These are phyloP conservation scores for Scheffersomyces amazonensis DNA, from an alignment of 805 yeast species.

Conservation along the genomic window DNA sequence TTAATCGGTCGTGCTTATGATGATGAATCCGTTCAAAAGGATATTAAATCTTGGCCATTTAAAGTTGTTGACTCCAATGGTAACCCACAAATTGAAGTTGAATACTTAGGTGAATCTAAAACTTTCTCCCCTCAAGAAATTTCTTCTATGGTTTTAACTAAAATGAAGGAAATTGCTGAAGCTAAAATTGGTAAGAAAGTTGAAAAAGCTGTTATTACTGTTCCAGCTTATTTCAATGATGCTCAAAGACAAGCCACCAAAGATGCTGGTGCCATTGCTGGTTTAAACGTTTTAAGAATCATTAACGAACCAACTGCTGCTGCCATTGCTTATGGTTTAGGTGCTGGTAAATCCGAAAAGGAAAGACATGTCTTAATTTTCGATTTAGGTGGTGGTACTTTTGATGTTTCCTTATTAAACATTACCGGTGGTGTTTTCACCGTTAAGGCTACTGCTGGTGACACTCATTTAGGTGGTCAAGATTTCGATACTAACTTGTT, in stretches of 20 bases:
- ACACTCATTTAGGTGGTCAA: slow-evolving; percentile 52
- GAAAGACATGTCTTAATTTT: slow-evolving; percentile 77
- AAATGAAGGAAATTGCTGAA: slow-evolving; percentile 76
- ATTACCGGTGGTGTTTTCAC: slow-evolving; percentile 96
- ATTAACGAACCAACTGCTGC: slow-evolving; percentile 78
- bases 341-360: slow-evolving; percentile 58
- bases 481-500: slow-evolving; percentile 51
- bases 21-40: slow-evolving; percentile 60
- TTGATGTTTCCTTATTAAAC: slow-evolving; percentile 89
- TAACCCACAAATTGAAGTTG: slow-evolving; percentile 46
- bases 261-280: slow-evolving; percentile 52
- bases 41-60: slow-evolving; percentile 48
- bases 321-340: slow-evolving; percentile 95
- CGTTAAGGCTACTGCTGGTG: slow-evolving; percentile 83
- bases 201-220: slow-evolving; percentile 48
- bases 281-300: slow-evolving; percentile 47
- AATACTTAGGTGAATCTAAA: slow-evolving; percentile 46
- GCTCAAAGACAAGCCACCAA: slow-evolving; percentile 52
- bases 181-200: slow-evolving; percentile 81
- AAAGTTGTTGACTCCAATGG: slow-evolving; percentile 43
- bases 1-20: slow-evolving; percentile 60
- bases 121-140: slow-evolving; percentile 48
- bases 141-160: slow-evolving; percentile 48
- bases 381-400: slow-evolving; percentile 98
- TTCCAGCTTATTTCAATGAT: slow-evolving; percentile 50